Conservation (phyloP, 179 eudicot species). For the Monotropa hypopitys region DNA sequence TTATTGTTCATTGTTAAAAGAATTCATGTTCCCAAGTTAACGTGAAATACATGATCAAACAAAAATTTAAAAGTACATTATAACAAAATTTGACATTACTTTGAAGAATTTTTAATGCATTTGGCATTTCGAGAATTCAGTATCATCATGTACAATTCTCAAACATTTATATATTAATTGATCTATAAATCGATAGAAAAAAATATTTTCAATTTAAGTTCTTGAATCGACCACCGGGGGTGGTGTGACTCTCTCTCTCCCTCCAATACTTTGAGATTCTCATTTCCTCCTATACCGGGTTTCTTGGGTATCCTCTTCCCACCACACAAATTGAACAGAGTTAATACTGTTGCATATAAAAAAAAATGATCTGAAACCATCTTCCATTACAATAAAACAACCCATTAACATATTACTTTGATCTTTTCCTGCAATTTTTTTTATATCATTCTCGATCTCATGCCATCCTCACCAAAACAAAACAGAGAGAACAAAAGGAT, state of each 20-base stretch:
- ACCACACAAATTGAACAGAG: constrained; percentile 14
- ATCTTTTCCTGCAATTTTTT: constrained; percentile 10
- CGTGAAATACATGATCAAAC: too few species aligned
- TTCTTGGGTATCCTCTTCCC: constrained; percentile 22
- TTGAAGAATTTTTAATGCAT: too few species aligned
- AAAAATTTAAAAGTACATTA: too few species aligned
- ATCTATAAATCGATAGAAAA: too few species aligned
- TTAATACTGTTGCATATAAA: background rate
- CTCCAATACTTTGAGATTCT: constrained; percentile 40
- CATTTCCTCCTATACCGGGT: constrained; percentile 24
- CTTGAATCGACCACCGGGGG: too few species aligned
- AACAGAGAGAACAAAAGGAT: background rate
- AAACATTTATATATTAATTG: too few species aligned
- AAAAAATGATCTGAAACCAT: background rate
- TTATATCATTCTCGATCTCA: constrained; percentile 7
- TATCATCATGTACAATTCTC: too few species aligned
- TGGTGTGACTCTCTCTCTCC: constrained; percentile 1
- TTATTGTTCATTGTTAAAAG: too few species aligned
- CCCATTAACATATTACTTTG: background rate
- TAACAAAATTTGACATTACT: too few species aligned
- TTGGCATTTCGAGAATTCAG: too few species aligned
- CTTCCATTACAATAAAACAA: background rate
- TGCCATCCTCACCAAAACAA: constrained; percentile 13
- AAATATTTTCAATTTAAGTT: too few species aligned
- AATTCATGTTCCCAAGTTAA: too few species aligned